Base-by-base conservation (phyloP, 1,139 yeast genomes). In the Hyphopichia buzzinii region DNA sequence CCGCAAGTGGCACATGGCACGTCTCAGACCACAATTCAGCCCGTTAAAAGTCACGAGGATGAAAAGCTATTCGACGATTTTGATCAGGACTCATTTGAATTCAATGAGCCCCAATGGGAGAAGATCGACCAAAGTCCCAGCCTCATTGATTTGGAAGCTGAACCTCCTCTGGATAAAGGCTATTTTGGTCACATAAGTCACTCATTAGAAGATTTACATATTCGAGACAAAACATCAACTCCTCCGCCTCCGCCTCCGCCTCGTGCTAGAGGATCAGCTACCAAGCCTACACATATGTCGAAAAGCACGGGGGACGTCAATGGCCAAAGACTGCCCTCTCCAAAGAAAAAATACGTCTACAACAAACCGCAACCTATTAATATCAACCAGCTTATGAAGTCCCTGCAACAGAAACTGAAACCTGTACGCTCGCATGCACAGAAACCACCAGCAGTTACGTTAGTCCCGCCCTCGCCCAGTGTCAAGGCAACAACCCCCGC, bases 351-450 rank as follows among this genome's bases (percentile, higher is more conserved):
- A 13, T 69, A 67, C 40, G 50, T 59, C 10, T 70, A 70, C 45
- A 62, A 49, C 27, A 61, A 70, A 44, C 75, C 77, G 3, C 59
- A 66, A 43, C 75, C 75, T 1, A 41, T 70, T 39, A 65, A 70
- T 42, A 54, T 69, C 19, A 52, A 50, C 34, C 54, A 57, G 16
- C 47, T 65, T 31, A 65, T 67, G 71, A 62, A 62, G 32, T 42
- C 49, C 35, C 41, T 62, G 57, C 29, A 37, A 52, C 33, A 62
- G 53, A 46, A 25, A 47, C 57, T 8, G 41, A 42, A 38, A 37
- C 41, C 13, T 3, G 33, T 4, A 23, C 34, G 12, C 22, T 29
- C 2, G 24, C 33, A 10, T 27, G 30, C n/a, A n/a, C n/a, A n/a
- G n/a, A n/a, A n/a, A n/a, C n/a, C n/a, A n/a, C n/a, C n/a, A n/a